Conservation (phyloP, 148 eudicot species). For the Rhododendron mucronatum region DNA sequence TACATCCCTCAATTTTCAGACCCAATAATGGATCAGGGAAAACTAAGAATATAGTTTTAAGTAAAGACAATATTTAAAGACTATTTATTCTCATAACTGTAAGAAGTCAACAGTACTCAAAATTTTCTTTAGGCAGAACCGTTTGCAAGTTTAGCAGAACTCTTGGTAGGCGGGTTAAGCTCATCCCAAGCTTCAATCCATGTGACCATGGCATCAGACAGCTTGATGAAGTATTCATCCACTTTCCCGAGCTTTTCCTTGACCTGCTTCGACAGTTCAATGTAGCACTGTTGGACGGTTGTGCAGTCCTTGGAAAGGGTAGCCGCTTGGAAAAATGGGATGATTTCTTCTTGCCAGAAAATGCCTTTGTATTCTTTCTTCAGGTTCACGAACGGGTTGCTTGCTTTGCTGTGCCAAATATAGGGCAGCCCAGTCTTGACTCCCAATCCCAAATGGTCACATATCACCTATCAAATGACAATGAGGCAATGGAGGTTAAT, state of each 20-base stretch:
- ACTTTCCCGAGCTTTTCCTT: conserved; percentile 57
- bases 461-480: conserved; percentile 37
- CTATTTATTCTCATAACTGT: not conserved
- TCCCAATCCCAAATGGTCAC: conserved; percentile 66
- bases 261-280: conserved; percentile 50
- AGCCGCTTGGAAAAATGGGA: conserved; percentile 59
- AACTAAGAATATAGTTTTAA: not conserved
- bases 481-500: not conserved
- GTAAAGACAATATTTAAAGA: not conserved
- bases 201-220: conserved; percentile 66
- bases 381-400: conserved; percentile 74
- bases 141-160: conserved; percentile 15
- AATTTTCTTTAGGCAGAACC: conserved; percentile 20
- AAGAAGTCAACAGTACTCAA: conserved; percentile 6
- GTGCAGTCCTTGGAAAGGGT: conserved; percentile 52
- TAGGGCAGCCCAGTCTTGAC: conserved; percentile 69
- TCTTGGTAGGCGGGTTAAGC: conserved; percentile 36
- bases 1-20: conserved; percentile 6
- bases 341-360: conserved; percentile 75
- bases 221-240: conserved; percentile 61
- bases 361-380: conserved; percentile 71
- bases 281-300: conserved; percentile 60
- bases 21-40: not conserved
- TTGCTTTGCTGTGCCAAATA: conserved; percentile 77
- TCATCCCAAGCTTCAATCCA: conserved; percentile 72